A percentile compares a stretch with the other conserved stretches of the same genome.
Conservation (phyloP, 768 basidiomycete genomes). For the Kwoniella shandongensis region DNA sequence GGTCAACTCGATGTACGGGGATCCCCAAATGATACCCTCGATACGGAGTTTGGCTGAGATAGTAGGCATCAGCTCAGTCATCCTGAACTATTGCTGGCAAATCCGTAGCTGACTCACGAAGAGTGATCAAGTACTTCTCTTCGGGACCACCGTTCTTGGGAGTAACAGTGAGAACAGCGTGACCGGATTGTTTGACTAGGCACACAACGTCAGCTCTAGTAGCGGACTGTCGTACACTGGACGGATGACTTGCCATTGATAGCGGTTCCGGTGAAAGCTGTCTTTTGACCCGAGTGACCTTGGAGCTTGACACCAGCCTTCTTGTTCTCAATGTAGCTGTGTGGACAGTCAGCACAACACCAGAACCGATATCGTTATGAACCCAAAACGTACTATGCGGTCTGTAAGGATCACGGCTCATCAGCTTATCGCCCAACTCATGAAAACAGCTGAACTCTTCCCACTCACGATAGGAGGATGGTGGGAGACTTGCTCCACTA, state of each 20-base stretch:
- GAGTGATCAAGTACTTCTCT: conserved; percentile 83
- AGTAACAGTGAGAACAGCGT: conserved; percentile 75
- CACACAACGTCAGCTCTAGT: not conserved
- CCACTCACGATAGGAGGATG: conserved; percentile 61
- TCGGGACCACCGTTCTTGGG: conserved; percentile 59
- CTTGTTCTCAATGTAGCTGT: conserved; percentile 81
- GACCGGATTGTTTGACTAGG: conserved; percentile 92
- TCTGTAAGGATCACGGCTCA: conserved; percentile 21
- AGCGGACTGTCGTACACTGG: not conserved
- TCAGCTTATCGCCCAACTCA: conserved; percentile 7
- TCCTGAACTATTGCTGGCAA: not conserved
- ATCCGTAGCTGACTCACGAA: conserved; percentile 57
- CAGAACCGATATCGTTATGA: not conserved
- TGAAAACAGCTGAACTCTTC: not conserved
- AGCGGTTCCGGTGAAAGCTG: conserved; percentile 71
- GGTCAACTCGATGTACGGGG: conserved; percentile 86
- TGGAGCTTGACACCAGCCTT: conserved; percentile 71
- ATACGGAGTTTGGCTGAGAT: conserved; percentile 70
- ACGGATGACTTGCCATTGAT: conserved; percentile 54
- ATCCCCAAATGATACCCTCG: conserved; percentile 79
- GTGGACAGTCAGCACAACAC: not conserved
- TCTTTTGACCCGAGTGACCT: conserved; percentile 95
- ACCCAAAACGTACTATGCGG: conserved; percentile 47
- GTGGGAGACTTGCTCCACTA: conserved; percentile 95
- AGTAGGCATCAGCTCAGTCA: not conserved